A percentile compares a stretch with the other conserved stretches of the same genome.
Evolutionary conservation across 2,329 filamentous ascomycete species (phyloP).

Genomic region (Byssochlamys sp.): DNA sequence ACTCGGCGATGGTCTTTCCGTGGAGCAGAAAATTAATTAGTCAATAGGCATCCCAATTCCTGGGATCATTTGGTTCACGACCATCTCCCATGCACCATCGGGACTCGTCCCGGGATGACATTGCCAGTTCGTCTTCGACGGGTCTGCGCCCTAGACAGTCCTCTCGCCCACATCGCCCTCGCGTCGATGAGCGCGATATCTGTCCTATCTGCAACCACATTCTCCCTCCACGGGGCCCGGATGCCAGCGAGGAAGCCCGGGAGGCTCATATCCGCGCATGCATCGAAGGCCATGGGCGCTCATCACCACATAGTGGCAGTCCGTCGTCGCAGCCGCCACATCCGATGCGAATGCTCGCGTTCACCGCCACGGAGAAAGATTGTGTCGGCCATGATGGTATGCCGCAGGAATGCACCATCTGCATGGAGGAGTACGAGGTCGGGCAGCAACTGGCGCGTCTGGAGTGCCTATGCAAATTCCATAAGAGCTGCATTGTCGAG

Average conservation of each 20-base stretch:
- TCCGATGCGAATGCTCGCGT: conserved; percentile 34
- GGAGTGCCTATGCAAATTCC: conserved; percentile 57
- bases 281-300: conserved; percentile 28
- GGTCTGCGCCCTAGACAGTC: conserved; percentile 7
- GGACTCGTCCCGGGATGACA: neutral
- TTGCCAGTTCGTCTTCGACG: conserved; percentile 2
- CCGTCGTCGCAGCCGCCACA: conserved; percentile 13
- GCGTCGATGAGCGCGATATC: conserved; percentile 33
- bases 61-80: conserved; percentile 1
- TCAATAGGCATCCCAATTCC: conserved; percentile 1
- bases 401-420: conserved; percentile 52
- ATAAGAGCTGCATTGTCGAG: conserved; percentile 49
- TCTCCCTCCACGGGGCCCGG: conserved; percentile 29
- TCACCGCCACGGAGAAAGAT: conserved; percentile 55
- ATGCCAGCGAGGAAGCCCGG: conserved; percentile 31
- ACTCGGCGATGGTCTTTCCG: neutral
- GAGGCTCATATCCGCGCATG: conserved; percentile 39
- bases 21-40: neutral
- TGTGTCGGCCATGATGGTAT: conserved; percentile 46
- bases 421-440: conserved; percentile 54
- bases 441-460: conserved; percentile 51
- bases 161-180: conserved; percentile 11
- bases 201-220: conserved; percentile 37
- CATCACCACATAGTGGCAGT: conserved; percentile 7
- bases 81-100: neutral